Percentiles rank a stretch among this genome's conserved stretches.
Conservation (phyloP, 352 stramenopile species). For the Pythium brassicae region DNA sequence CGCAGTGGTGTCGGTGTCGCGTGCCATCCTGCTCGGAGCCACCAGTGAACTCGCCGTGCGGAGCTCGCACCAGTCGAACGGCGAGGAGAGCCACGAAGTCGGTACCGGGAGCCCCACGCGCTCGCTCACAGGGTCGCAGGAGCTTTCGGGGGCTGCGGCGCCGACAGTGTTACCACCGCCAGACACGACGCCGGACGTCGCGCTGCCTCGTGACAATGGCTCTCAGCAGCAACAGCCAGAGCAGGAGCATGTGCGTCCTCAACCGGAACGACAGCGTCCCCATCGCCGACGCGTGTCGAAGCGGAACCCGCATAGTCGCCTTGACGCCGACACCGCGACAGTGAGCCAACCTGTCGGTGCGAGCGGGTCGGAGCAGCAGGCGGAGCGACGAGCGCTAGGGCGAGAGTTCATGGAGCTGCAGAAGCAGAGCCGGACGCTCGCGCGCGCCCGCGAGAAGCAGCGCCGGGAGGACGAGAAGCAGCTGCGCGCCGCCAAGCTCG, state of each 20-base stretch:
- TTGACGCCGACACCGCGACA: background rate
- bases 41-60: background rate
- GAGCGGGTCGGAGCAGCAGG: constrained; percentile 21
- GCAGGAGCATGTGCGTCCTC: background rate
- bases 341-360: constrained; percentile 6
- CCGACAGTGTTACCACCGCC: background rate
- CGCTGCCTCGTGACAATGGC: background rate
- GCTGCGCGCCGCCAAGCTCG: constrained; percentile 37
- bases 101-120: background rate
- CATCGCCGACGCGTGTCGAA: no score
- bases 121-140: background rate
- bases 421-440: constrained; percentile 37
- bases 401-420: constrained; percentile 69
- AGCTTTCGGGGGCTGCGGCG: background rate
- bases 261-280: background rate
- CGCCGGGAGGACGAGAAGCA: constrained; percentile 31
- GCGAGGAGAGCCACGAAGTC: constrained; percentile 11
- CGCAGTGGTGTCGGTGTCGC: constrained; percentile 5
- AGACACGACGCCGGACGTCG: background rate
- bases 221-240: constrained; percentile 1
- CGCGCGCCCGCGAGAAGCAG: constrained; percentile 30
- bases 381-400: constrained; percentile 47
- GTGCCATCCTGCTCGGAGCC: constrained; percentile 7
- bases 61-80: constrained; percentile 10
- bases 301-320: no score